Percentiles rank a stretch among this genome's conserved stretches.
These are phyloP conservation scores for Eruca vesicaria DNA, from an alignment of 441 rosid species.

Conservation along the genomic window DNA sequence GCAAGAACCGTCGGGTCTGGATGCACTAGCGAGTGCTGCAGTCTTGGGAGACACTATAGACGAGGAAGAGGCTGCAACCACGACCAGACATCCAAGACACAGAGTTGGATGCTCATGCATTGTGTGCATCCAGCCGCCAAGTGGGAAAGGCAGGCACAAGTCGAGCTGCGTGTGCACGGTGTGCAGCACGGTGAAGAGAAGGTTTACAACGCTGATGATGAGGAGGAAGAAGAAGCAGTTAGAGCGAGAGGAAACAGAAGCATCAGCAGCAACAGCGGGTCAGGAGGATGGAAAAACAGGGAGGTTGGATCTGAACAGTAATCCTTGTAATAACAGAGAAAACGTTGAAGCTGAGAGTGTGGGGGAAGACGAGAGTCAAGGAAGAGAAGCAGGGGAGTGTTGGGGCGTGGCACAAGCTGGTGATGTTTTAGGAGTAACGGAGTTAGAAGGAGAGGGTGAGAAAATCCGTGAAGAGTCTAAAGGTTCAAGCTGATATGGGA, in stretches of 20 bases:
- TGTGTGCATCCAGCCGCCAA: constrained; percentile 96
- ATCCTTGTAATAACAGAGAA: constrained; percentile 29
- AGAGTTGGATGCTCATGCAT: constrained; percentile 92
- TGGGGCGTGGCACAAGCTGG: constrained; percentile 5
- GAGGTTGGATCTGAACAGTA: constrained; percentile 33
- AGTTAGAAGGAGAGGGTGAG: constrained; percentile 21
- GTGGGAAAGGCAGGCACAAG: constrained; percentile 92
- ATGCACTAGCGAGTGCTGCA: constrained; percentile 88
- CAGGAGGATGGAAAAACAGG: constrained; percentile 35
- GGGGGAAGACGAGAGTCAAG: not conserved
- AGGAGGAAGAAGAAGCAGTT: constrained; percentile 77
- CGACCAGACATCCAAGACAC: constrained; percentile 95
- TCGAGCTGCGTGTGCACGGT: constrained; percentile 76
- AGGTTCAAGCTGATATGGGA: constrained; percentile 15
- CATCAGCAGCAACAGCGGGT: not conserved
- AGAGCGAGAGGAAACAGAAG: constrained; percentile 48
- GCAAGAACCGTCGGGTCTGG: constrained; percentile 68
- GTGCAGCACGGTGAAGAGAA: constrained; percentile 89
- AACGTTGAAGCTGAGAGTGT: constrained; percentile 2
- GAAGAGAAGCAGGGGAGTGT: constrained; percentile 7
- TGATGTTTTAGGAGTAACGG: constrained; percentile 10
- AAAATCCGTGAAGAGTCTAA: constrained; percentile 6
- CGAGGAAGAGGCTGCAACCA: constrained; percentile 70
- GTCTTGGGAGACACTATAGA: constrained; percentile 61
- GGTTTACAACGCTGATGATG: constrained; percentile 84